Base-by-base conservation (phyloP, 2,329 filamentous ascomycete genomes). In the Hymenoscyphus linearis region DNA sequence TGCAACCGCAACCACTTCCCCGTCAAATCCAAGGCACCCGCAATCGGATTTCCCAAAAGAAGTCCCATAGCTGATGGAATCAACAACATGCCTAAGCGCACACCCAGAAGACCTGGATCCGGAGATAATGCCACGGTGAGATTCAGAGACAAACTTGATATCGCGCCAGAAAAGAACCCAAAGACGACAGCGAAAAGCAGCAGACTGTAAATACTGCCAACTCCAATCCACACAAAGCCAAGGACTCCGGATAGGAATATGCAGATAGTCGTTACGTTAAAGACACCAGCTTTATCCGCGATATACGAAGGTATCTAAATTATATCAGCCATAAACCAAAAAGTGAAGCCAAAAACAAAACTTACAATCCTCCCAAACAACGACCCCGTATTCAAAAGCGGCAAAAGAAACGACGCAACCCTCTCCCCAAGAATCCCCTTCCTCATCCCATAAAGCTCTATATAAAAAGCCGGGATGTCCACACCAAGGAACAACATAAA, bases 141-240 rank as follows among this genome's bases (percentile, higher is more conserved):
- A 4, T 65, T 62, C 5, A 56, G 61, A 22, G 53, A 47, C 13
- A 68, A 57, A 13, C 60, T 62, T 4, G 88, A 81, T 65, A 86
- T 87, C 1, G 82, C 82, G 12, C 88, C 88, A 0, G 83, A 85
- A 34, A 80, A 80, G 70, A 90, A 89, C 16, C 88, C 88, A 65
- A 88, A 91, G 12, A 89, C 73, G 16, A 81, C 76, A 10, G 81
- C 79, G 71, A 89, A 91, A 22, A 84, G 76, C 47, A 90, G 78
- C 58, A 87, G 81, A 1, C 82, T 79, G 0, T 79, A 79, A 3
- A 59, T 69, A 0, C 81, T 79, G 0, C 79, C 78, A 4, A 84
- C 79, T 26, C 76, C 77, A 1, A 76, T 76, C 36, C 76, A 75
- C 1, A 78, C 77, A 12, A 84, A 74, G 80, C 83, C 80, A 1